These are phyloP conservation scores for Cordyceps farinosa DNA, from an alignment of 2,329 filamentous ascomycete genomes.

Conservation along the genomic window DNA sequence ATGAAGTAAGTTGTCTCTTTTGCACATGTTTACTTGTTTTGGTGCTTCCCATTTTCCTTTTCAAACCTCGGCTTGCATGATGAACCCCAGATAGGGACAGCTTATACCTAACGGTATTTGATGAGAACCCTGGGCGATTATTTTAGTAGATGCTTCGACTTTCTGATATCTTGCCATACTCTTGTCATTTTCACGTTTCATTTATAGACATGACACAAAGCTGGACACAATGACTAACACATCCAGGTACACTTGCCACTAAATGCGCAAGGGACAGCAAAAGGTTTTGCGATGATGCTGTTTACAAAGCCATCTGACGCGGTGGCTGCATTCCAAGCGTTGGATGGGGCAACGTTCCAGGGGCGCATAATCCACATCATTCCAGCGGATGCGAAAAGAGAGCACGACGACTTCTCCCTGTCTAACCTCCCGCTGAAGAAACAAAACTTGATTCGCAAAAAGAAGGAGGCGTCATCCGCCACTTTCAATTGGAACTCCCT, in stretches of 20 bases:
- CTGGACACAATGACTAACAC: constrained; percentile 27
- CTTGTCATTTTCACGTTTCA: constrained; percentile 24
- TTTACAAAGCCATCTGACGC: constrained; percentile 71
- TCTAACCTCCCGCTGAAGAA: constrained; percentile 93
- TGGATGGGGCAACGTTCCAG: constrained; percentile 86
- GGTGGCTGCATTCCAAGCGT: constrained; percentile 70
- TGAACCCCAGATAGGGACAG: constrained; percentile 99
- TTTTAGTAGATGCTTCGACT: constrained; percentile 99
- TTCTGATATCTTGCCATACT: constrained; percentile 57
- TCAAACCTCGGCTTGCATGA: constrained; percentile 55
- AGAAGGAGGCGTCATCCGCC: constrained; percentile 70
- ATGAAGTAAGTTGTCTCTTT: constrained; percentile 70
- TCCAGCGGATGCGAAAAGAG: constrained; percentile 76
- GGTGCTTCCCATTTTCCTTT: constrained; percentile 15
- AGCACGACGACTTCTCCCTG: constrained; percentile 80
- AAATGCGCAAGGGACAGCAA: constrained; percentile 68
- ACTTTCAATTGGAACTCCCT: constrained; percentile 98
- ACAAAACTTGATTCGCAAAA: constrained; percentile 85
- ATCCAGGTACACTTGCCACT: constrained; percentile 80
- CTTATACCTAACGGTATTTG: constrained; percentile 86
- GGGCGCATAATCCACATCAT: constrained; percentile 89
- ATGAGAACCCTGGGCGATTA: constrained; percentile 86
- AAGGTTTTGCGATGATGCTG: constrained; percentile 87
- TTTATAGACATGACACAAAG: constrained; percentile 18
- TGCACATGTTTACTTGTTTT: constrained; percentile 20